Evolutionary conservation across 2,329 filamentous ascomycete species (phyloP), one percentile per base, ranked within the genome.

Genomic region (Corinectria fuckeliana): DNA sequence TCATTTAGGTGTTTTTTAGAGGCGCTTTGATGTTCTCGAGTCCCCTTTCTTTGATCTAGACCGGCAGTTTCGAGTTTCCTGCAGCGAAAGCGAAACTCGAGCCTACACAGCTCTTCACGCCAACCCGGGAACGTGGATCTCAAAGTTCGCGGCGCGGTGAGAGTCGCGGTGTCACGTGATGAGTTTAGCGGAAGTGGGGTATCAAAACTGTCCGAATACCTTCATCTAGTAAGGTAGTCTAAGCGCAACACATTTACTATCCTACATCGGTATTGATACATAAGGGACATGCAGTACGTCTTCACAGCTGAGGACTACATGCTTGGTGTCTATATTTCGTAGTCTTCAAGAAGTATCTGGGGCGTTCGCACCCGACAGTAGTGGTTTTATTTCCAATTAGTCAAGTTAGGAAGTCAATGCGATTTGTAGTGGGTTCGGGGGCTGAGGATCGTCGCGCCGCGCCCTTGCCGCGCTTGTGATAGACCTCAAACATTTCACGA

Each of bases 1-100:
- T 65, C 64, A 66, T 70, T 26, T 60, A 55, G 53, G 36, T 50
- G 44, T 62, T 32, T 51, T 23, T 9, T 18, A 5, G 11, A 45
- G 25, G 48, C 44, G 44, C 38, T n/a, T 41, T 30, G 52, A 28
- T 21, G n/a, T 47, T 16, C 3, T 48, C 45, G 50, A 49, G 14
- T 9, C 20, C 42, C 44, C 28, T 45, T 34, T 9, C n/a, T 52
- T 25, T 16, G 18, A 21, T 26, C 3, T 25, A 9, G n/a, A 48
- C 32, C 25, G n/a, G 14, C 23, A 32, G 16, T 50, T 49, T 5
- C 23, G 23, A 28, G 16, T 11, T 45, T 13, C 16, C 42, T 16
- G 25, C 14, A 45, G 42, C 25, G 18, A 28, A 20, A 11, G 28
- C 42, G 25, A 45, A 10, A 28, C 25, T 45, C 14, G n/a, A 45